Conservation (phyloP, 192 early-diverging fungal species). For the Neocallimastix lanati region DNA sequence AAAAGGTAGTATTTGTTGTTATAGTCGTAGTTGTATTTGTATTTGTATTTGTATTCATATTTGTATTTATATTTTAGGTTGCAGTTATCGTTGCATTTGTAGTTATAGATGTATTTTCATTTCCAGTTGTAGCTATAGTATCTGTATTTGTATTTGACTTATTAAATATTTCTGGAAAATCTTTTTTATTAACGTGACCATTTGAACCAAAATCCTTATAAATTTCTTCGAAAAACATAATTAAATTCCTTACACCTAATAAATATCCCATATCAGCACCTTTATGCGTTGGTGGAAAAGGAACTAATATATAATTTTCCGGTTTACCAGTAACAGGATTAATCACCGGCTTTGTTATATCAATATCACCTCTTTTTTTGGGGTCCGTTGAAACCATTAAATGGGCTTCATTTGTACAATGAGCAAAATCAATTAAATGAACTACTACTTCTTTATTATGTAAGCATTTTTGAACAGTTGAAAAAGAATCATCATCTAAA, state of each 20-base stretch:
- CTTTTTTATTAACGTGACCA: not conserved
- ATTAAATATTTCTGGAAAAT: not conserved
- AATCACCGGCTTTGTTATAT: conserved; percentile 11
- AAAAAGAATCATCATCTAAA: conserved; percentile 3
- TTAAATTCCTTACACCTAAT: conserved; percentile 51
- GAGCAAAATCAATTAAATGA: conserved; percentile 92
- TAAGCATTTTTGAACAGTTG: not conserved
- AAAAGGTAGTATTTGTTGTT: too few species aligned
- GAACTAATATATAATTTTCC: conserved; percentile 19
- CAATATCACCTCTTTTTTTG: conserved; percentile 14
- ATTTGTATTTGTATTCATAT: too few species aligned
- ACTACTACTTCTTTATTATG: conserved; percentile 39
- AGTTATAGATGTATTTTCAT: too few species aligned
- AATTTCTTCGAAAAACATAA: conserved; percentile 46
- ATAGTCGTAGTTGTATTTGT: too few species aligned
- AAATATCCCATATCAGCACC: conserved; percentile 71
- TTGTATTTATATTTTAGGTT: too few species aligned
- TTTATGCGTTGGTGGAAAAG: conserved; percentile 38
- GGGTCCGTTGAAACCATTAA: conserved; percentile 15
- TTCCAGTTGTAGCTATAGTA: too few species aligned
- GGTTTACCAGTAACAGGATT: conserved; percentile 11
- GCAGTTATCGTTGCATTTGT: too few species aligned
- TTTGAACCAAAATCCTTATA: conserved; percentile 8
- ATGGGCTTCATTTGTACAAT: conserved; percentile 47
- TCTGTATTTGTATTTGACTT: too few species aligned